Evolutionary conservation across 2,329 filamentous ascomycete genomes (phyloP).

Genomic region (Cladobotryum protrusum): DNA sequence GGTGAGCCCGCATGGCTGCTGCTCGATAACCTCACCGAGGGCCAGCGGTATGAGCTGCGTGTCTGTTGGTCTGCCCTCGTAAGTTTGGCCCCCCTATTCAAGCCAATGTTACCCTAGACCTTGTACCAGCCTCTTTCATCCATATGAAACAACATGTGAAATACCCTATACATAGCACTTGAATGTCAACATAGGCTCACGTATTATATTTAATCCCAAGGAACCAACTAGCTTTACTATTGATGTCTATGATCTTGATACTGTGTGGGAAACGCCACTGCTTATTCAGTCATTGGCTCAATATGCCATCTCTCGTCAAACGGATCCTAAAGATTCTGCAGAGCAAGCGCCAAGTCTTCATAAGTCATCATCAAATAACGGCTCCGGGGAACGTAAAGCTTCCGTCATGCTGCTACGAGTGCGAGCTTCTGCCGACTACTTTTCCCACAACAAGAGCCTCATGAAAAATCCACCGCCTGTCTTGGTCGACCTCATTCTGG

Average conservation of each 20-base stretch:
- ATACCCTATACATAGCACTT: background rate
- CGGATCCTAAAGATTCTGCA: no score
- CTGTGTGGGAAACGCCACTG: slow-evolving; percentile 55
- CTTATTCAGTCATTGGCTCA: slow-evolving; percentile 59
- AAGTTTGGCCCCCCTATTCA: slow-evolving; percentile 33
- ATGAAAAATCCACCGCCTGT: slow-evolving; percentile 73
- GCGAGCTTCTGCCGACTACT: slow-evolving; percentile 76
- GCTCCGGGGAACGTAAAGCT: slow-evolving; percentile 10
- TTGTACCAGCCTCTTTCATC: background rate
- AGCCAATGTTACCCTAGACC: no score
- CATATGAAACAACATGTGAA: no score
- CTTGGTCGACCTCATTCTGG: slow-evolving; percentile 73
- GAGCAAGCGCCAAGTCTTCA: no score
- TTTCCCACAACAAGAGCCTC: slow-evolving; percentile 63
- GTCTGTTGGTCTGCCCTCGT: slow-evolving; percentile 93
- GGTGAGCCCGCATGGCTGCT: slow-evolving; percentile 73
- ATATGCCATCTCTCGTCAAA: slow-evolving; percentile 51
- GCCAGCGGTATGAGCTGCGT: slow-evolving; percentile 81
- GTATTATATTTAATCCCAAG: slow-evolving; percentile 37
- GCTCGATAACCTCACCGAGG: slow-evolving; percentile 61
- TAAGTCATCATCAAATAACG: no score
- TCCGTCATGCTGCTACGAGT: slow-evolving; percentile 69
- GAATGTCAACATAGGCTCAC: background rate
- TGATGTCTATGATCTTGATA: slow-evolving; percentile 53
- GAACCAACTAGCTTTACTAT: slow-evolving; percentile 80